A percentile compares a stretch with the other conserved stretches of the same genome.
Evolutionary conservation across 2,329 filamentous ascomycete genomes (phyloP).

Genomic region (Monilinia fructicola): DNA sequence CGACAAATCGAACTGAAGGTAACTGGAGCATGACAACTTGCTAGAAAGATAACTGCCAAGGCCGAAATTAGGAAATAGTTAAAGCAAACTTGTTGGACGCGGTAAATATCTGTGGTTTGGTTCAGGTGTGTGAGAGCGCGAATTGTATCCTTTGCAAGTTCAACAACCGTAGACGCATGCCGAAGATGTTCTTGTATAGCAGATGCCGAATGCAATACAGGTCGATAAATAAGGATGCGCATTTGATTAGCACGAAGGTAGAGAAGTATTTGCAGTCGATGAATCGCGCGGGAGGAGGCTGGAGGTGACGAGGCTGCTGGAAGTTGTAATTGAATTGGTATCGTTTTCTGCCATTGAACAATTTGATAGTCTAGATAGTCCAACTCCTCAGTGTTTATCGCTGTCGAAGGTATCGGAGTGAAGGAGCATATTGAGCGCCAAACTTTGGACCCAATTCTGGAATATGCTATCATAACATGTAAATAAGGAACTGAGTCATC

Average conservation of each 20-base stretch:
- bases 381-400: conserved; percentile 64
- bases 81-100: conserved; percentile 71
- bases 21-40: conserved; percentile 71
- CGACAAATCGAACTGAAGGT: conserved; percentile 67
- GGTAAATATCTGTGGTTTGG: conserved; percentile 69
- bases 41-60: conserved; percentile 73
- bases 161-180: conserved; percentile 72
- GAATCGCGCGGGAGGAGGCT: conserved; percentile 48
- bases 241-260: conserved; percentile 88
- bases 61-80: conserved; percentile 77
- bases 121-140: conserved; percentile 69
- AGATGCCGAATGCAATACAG: conserved; percentile 78
- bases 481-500: conserved; percentile 59
- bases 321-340: conserved; percentile 64
- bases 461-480: conserved; percentile 81
- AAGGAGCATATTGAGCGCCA: conserved; percentile 68
- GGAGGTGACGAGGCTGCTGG: conserved; percentile 46
- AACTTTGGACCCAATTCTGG: conserved; percentile 78
- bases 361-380: conserved; percentile 80
- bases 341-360: conserved; percentile 78
- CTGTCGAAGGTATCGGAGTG: conserved; percentile 25
- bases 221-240: conserved; percentile 84
- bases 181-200: conserved; percentile 75
- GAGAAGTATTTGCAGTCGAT: conserved; percentile 77
- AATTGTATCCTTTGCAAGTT: conserved; percentile 75